Percentiles rank a stretch among this genome's conserved stretches.
Evolutionary conservation across 371 early-diverging fungal species (phyloP).

Genomic region (Zopfochytrium polystomum): DNA sequence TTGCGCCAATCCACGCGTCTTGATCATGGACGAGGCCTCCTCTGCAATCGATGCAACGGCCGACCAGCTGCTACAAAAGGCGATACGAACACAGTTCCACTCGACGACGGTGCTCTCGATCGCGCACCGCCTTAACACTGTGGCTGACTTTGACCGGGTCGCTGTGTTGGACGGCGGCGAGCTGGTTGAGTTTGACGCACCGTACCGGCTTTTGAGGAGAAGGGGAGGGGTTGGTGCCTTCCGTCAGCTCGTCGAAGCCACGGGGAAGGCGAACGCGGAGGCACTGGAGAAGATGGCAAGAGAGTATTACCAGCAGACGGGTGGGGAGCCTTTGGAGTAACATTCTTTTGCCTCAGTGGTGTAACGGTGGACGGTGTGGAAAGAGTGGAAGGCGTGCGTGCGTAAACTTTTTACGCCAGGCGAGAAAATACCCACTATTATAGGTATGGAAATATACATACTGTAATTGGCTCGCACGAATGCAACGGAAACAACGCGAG

Average conservation of each 20-base stretch:
- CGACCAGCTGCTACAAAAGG: conserved; percentile 33
- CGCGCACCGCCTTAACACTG: conserved; percentile 45
- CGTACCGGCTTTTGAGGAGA: conserved; percentile 22
- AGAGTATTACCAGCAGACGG: conserved; percentile 9
- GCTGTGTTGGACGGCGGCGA: conserved; percentile 35
- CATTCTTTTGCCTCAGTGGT: too few relatives aligned
- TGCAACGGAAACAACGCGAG: background rate
- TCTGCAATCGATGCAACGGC: conserved; percentile 13
- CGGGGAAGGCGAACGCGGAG: conserved; percentile 37
- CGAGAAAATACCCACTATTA: too few relatives aligned
- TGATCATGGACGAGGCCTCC: conserved; percentile 53
- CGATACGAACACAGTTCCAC: conserved; percentile 30
- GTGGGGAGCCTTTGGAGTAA: too few relatives aligned
- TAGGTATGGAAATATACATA: too few relatives aligned
- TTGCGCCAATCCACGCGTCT: conserved; percentile 38
- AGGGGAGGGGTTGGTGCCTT: conserved; percentile 25
- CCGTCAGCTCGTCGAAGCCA: conserved; percentile 36
- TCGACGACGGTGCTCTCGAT: conserved; percentile 67
- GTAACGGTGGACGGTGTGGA: too few relatives aligned
- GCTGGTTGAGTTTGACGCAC: conserved; percentile 38
- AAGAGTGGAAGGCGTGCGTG: too few relatives aligned
- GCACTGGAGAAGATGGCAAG: conserved; percentile 27
- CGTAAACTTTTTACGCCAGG: too few relatives aligned
- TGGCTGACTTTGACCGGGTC: conserved; percentile 28
- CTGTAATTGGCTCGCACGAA: background rate